A percentile compares a stretch with the other conserved stretches of the same genome.
Conservation (phyloP, 129 eudicot species). For the Flaveria linearis region DNA sequence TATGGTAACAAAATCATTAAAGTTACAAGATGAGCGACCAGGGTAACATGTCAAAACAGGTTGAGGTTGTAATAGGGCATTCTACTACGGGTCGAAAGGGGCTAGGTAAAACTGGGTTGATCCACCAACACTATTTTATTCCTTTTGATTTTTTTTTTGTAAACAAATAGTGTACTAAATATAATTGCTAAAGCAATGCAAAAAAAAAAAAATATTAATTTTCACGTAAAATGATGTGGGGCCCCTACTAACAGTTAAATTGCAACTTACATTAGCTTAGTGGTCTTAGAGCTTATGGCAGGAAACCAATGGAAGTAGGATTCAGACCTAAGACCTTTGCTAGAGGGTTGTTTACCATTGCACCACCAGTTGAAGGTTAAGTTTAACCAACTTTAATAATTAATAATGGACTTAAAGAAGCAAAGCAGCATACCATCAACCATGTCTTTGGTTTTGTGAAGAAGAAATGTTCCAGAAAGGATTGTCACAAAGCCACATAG, state of each 20-base stretch:
- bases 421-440: constrained; percentile 60
- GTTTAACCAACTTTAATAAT: constrained; percentile 1
- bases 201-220: background rate
- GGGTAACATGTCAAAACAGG: constrained; percentile 1
- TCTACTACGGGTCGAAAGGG: background rate
- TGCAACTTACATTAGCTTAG: no score
- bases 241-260: no score
- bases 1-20: background rate
- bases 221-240: background rate
- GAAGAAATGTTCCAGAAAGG: constrained; percentile 95
- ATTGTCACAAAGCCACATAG: constrained; percentile 97
- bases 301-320: no score
- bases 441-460: constrained; percentile 97
- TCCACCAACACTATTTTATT: background rate
- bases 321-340: no score
- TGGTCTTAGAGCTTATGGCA: no score
- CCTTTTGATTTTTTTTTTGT: background rate
- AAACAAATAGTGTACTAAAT: background rate
- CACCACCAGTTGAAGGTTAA: background rate
- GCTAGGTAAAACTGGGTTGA: background rate
- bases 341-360: background rate
- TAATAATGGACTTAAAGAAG: background rate
- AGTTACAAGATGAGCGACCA: background rate
- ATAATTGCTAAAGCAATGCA: background rate
- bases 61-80: background rate